These are phyloP conservation scores for Cladorrhinum sp. DNA, from an alignment of 2,329 filamentous ascomycete genomes.

Conservation along the genomic window DNA sequence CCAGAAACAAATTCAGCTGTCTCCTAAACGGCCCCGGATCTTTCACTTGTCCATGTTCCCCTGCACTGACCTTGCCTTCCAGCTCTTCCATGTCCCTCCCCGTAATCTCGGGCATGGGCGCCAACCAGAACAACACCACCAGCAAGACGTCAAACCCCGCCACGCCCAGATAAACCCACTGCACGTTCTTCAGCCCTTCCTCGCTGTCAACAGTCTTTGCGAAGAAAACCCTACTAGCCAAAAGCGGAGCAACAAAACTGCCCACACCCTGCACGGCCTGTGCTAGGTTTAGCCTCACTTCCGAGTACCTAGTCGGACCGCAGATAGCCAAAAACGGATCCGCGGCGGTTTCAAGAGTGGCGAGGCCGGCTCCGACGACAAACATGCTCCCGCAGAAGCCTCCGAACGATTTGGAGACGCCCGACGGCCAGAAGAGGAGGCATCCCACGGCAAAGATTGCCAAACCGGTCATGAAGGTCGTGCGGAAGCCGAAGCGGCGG, in stretches of 20 bases:
- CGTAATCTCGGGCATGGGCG: constrained; percentile 50
- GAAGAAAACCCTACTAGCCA: constrained; percentile 62
- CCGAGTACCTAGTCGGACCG: constrained; percentile 56
- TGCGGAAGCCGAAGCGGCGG: constrained; percentile 62
- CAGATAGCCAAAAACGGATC: constrained; percentile 53
- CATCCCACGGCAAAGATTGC: constrained; percentile 54
- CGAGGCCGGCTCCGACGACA: constrained; percentile 37
- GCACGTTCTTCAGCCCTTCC: constrained; percentile 55
- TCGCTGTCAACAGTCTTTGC: constrained; percentile 47
- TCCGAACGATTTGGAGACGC: constrained; percentile 52
- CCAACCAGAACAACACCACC: constrained; percentile 56
- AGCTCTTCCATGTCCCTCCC: constrained; percentile 60
- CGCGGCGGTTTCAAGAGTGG: constrained; percentile 57
- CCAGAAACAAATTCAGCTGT: constrained; percentile 60
- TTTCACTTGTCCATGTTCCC: not conserved
- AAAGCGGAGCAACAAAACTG: constrained; percentile 55
- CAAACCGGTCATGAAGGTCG: constrained; percentile 64
- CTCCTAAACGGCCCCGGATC: constrained; percentile 52
- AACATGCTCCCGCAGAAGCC: constrained; percentile 60
- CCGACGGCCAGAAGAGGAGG: constrained; percentile 57
- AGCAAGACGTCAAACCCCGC: constrained; percentile 57
- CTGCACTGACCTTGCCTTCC: constrained; percentile 36
- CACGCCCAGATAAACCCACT: constrained; percentile 63
- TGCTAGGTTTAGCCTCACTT: constrained; percentile 56
- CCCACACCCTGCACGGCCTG: constrained; percentile 59